A percentile compares a stretch with the other conserved stretches of the same genome.
These are phyloP conservation scores for Coelastrella sp. DNA, from an alignment of 139 green algal species.

Conservation along the genomic window DNA sequence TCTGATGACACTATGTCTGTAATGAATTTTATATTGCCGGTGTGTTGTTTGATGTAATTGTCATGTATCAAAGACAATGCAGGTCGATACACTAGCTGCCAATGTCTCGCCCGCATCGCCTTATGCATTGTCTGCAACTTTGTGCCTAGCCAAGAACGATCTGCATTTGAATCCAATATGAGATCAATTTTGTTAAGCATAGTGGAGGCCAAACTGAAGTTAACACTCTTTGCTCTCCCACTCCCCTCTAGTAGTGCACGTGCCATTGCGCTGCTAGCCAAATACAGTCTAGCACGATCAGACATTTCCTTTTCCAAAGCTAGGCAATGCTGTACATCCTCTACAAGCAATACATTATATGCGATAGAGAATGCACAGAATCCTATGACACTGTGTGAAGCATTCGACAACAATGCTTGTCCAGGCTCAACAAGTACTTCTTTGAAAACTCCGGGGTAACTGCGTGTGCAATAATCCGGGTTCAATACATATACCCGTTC, in stretches of 20 bases:
- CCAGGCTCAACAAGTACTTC: background rate
- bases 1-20: no score
- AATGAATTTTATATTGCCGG: no score
- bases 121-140: background rate
- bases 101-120: background rate
- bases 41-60: background rate
- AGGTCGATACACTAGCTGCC: background rate
- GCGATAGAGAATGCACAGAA: background rate
- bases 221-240: background rate
- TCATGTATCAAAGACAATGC: background rate
- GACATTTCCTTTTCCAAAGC: background rate
- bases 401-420: background rate
- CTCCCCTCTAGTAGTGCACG: background rate
- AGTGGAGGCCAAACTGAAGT: background rate
- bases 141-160: background rate
- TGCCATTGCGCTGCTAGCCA: background rate
- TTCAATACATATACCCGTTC: background rate
- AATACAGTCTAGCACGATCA: background rate
- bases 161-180: background rate
- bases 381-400: background rate
- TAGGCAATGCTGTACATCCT: background rate
- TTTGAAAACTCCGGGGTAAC: background rate
- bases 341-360: background rate
- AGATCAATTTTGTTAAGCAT: background rate
- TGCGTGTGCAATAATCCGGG: background rate